Conservation (phyloP, 176 grass and related monocot genomes). For the Lolium multiflorum region DNA sequence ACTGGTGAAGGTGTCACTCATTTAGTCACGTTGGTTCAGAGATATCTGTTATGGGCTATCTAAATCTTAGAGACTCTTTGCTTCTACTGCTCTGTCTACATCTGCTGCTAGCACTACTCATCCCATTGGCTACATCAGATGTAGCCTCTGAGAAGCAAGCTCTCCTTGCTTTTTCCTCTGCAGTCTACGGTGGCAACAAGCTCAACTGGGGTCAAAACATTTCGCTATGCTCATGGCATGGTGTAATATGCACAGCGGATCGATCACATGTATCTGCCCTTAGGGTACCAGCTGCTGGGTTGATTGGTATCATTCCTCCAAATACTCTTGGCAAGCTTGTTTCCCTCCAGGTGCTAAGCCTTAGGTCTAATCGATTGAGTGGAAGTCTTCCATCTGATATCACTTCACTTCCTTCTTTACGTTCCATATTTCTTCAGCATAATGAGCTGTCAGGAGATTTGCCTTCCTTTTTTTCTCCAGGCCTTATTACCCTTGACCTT, state of each 20-base stretch:
- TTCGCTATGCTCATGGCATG: constrained; percentile 89
- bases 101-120: constrained; percentile 55
- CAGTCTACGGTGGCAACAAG: constrained; percentile 63
- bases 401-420: constrained; percentile 73
- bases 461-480: constrained; percentile 61
- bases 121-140: constrained; percentile 47
- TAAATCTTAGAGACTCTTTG: constrained; percentile 28
- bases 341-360: constrained; percentile 81
- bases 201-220: constrained; percentile 76
- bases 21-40: constrained; percentile 32
- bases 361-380: constrained; percentile 78
- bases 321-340: constrained; percentile 83
- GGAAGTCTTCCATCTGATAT: constrained; percentile 80
- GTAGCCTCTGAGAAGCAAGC: constrained; percentile 81
- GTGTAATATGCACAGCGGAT: constrained; percentile 70
- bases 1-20: constrained; percentile 9
- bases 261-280: constrained; percentile 60
- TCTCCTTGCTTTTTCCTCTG: constrained; percentile 77
- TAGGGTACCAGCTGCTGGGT: constrained; percentile 79
- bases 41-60: constrained; percentile 48
- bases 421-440: constrained; percentile 83
- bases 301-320: constrained; percentile 74
- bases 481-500: constrained; percentile 73
- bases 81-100: constrained; percentile 37
- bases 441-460: constrained; percentile 90